These are phyloP conservation scores for Musa balbisiana DNA, from an alignment of 202 grass and related monocot genomes.

Conservation along the genomic window DNA sequence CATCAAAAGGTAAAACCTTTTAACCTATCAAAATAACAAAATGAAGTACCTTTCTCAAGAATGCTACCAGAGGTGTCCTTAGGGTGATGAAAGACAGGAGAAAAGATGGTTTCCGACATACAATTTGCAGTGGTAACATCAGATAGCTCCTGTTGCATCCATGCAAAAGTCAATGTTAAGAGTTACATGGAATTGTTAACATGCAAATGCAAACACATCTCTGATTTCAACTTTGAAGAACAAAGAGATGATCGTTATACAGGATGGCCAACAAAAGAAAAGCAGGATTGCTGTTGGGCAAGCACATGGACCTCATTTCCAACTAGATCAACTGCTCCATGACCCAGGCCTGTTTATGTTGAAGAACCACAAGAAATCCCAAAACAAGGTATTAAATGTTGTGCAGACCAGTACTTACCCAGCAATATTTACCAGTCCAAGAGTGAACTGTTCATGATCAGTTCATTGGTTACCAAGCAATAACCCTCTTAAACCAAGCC, in stretches of 20 bases:
- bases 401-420: too few relatives aligned
- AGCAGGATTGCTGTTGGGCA: too few relatives aligned
- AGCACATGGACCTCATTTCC: too few relatives aligned
- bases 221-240: not conserved
- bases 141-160: slow-evolving; percentile 32
- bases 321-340: too few relatives aligned
- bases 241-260: not conserved
- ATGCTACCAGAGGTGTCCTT: slow-evolving; percentile 37
- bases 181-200: not conserved
- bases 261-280: too few relatives aligned
- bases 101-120: slow-evolving; percentile 44
- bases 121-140: slow-evolving; percentile 23
- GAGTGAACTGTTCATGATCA: too few relatives aligned
- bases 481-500: too few relatives aligned
- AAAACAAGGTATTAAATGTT: not conserved
- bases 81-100: slow-evolving; percentile 53
- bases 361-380: not conserved
- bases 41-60: slow-evolving; percentile 31
- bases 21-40: not conserved
- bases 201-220: not conserved
- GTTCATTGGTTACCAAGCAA: too few relatives aligned
- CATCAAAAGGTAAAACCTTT: slow-evolving; percentile 1
- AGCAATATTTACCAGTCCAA: too few relatives aligned
- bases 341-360: too few relatives aligned
- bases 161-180: slow-evolving; percentile 7